Percentiles rank a stretch among this genome's conserved stretches.
phyloP scores from a whole-genome alignment of 306 rosid species.

The Spatholobus suberectus region DNA sequence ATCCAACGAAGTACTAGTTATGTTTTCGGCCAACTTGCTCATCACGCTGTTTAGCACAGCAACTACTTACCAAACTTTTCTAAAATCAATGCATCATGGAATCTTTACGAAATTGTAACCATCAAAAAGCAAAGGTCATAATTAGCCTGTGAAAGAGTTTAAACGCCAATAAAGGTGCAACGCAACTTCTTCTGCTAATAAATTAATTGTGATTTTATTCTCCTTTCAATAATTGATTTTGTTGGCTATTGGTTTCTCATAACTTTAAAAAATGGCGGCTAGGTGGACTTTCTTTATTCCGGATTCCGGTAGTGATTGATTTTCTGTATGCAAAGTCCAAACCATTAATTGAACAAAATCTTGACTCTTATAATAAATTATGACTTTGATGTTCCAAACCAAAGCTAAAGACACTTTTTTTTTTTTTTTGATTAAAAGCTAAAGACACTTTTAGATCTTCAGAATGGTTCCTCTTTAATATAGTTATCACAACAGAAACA shows the following conservation, averaged over 20 bases:
- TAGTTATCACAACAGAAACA: not conserved
- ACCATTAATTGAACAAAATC: not conserved
- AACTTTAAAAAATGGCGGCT: not conserved
- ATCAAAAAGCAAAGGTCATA: slow-evolving; percentile 3
- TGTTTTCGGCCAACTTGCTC: not conserved
- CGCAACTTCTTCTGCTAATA: not conserved
- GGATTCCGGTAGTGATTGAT: not conserved
- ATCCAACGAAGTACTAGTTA: not conserved
- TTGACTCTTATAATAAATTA: not conserved
- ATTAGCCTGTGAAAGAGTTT: not conserved
- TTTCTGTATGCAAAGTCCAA: not conserved
- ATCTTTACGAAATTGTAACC: slow-evolving; percentile 3
- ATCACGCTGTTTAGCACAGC: not conserved
- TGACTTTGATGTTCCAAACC: not conserved
- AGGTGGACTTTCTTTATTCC: not conserved
- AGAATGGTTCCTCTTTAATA: not conserved
- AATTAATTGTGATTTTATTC: not conserved
- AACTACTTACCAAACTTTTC: not conserved
- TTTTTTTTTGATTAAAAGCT: no score
- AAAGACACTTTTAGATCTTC: not conserved
- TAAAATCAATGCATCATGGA: not conserved
- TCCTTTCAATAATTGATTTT: not conserved
- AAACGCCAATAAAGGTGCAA: not conserved
- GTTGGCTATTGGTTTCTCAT: not conserved
- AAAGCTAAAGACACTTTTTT: not conserved